A percentile compares a stretch with the other conserved stretches of the same genome.
Evolutionary conservation across 129 eudicot genomes (phyloP).

Genomic region (Flaveria trinervia): DNA sequence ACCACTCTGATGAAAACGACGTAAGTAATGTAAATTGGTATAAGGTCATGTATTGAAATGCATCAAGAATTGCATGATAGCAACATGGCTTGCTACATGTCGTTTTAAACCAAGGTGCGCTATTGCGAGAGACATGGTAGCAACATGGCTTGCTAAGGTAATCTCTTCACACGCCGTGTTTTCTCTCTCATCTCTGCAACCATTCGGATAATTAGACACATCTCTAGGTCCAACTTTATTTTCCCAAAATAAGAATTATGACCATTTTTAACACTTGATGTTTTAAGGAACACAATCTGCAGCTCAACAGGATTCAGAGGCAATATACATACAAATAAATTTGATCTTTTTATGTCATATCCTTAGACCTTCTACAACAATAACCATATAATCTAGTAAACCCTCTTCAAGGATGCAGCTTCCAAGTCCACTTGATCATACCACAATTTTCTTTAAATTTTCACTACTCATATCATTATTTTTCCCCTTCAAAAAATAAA

Average conservation of each 20-base stretch:
- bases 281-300: not conserved
- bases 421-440: not conserved
- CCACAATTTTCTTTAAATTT: slow-evolving; percentile 6
- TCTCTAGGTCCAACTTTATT: not conserved
- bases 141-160: too few relatives aligned
- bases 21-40: too few relatives aligned
- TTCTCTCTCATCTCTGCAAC: not conserved
- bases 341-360: not conserved
- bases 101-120: too few relatives aligned
- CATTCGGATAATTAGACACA: too few relatives aligned
- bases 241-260: not conserved
- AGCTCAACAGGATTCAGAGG: not conserved
- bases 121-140: too few relatives aligned
- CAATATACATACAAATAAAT: not conserved
- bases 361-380: not conserved
- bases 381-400: not conserved
- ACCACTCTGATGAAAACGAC: too few relatives aligned
- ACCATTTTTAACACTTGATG: not conserved
- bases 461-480: slow-evolving; percentile 7
- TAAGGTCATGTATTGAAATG: too few relatives aligned
- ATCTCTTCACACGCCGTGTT: too few relatives aligned
- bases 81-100: too few relatives aligned
- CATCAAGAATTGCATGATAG: too few relatives aligned
- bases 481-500: not conserved
- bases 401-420: not conserved